phyloP scores from a whole-genome alignment of 441 rosid genomes.

The Adansonia madagascariensis region DNA sequence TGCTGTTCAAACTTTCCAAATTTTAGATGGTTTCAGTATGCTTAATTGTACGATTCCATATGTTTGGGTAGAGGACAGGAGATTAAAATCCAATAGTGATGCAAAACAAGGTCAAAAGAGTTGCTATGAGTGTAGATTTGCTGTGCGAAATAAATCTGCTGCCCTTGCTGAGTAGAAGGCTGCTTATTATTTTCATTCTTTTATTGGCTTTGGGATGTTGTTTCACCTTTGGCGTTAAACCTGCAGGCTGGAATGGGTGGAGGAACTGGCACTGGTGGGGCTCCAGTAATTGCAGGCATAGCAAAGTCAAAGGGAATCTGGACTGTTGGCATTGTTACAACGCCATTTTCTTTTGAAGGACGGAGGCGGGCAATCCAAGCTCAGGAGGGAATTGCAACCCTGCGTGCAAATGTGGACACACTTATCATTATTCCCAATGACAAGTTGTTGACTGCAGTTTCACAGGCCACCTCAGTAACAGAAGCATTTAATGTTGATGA shows the following conservation, averaged over 20 bases:
- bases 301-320: constrained; percentile 93
- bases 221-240: not conserved
- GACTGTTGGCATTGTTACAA: constrained; percentile 92
- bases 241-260: constrained; percentile 98
- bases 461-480: constrained; percentile 78
- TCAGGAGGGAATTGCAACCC: constrained; percentile 85
- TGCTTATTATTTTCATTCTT: not conserved
- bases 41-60: not conserved
- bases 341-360: constrained; percentile 94
- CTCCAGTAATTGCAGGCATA: constrained; percentile 86
- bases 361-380: constrained; percentile 84
- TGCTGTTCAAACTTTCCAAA: not conserved
- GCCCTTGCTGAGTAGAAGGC: not conserved
- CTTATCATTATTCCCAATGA: constrained; percentile 89
- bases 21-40: not conserved
- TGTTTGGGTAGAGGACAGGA: not conserved
- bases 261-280: constrained; percentile 98
- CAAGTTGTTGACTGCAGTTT: constrained; percentile 83
- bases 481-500: constrained; percentile 92
- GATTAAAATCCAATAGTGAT: not conserved
- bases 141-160: not conserved
- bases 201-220: too few species aligned
- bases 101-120: not conserved
- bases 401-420: constrained; percentile 86
- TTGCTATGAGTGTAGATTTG: not conserved